A percentile compares a stretch with the other conserved stretches of the same genome.
phyloP scores from a whole-genome alignment of 805 yeast species.

The Candida jianshihensis region DNA sequence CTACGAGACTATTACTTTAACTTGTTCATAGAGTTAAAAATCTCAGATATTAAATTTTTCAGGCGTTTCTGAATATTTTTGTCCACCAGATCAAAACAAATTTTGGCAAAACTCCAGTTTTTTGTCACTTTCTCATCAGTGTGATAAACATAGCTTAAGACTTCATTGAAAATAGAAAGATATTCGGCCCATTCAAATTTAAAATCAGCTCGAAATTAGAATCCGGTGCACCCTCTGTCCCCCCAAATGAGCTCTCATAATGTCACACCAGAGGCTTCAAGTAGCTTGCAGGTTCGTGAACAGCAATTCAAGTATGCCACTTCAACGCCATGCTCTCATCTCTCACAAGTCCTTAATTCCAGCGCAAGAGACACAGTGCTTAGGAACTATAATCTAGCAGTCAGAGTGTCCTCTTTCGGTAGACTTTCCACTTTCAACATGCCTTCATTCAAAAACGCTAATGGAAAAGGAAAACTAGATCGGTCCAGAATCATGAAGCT shows the following conservation, averaged over 20 bases:
- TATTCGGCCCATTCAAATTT: too few relatives aligned
- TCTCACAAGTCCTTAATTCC: conserved; percentile 20
- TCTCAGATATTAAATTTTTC: too few relatives aligned
- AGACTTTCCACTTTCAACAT: conserved; percentile 1
- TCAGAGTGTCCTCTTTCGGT: conserved; percentile 15
- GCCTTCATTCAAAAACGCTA: conserved; percentile 7
- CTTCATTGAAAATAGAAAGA: too few relatives aligned
- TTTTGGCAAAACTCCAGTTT: too few relatives aligned
- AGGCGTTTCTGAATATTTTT: too few relatives aligned
- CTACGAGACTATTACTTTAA: too few relatives aligned
- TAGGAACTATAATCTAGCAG: conserved; percentile 21
- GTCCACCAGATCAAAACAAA: neutral
- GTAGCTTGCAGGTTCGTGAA: too few relatives aligned
- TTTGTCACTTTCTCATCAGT: too few relatives aligned
- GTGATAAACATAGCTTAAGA: too few relatives aligned
- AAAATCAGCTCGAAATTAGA: too few relatives aligned
- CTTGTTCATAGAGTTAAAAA: too few relatives aligned
- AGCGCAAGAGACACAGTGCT: conserved; percentile 21
- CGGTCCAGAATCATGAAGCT: conserved; percentile 31
- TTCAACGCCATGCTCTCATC: conserved; percentile 19
- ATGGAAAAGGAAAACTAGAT: conserved; percentile 23
- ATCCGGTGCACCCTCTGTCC: too few relatives aligned
- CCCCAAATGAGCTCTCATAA: neutral
- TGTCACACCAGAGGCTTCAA: conserved; percentile 1
- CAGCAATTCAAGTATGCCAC: conserved; percentile 3